Evolutionary conservation across 2,329 filamentous ascomycete genomes (phyloP).

Genomic region (Chrysoporthe austroafricana): DNA sequence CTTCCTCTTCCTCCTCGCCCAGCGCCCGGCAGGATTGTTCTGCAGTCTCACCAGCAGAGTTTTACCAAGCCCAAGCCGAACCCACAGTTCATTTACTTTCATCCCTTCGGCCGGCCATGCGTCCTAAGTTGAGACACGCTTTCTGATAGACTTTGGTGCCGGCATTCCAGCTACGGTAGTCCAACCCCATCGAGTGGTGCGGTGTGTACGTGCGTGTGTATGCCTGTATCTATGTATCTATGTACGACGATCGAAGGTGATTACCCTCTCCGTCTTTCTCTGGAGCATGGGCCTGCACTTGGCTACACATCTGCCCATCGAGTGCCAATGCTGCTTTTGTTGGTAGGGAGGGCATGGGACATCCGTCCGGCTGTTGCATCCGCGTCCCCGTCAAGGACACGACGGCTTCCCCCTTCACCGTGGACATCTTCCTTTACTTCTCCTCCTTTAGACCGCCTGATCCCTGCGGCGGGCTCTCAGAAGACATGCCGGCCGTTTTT

Average conservation of each 20-base stretch:
- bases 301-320: slow-evolving; percentile 20
- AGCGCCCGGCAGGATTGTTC: neutral
- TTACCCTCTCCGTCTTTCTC: slow-evolving; percentile 2
- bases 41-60: neutral
- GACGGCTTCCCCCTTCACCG: slow-evolving; percentile 8
- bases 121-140: slow-evolving; percentile 17
- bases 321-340: neutral
- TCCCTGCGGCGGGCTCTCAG: slow-evolving; percentile 22
- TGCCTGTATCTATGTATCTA: neutral
- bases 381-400: slow-evolving; percentile 13
- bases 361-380: slow-evolving; percentile 19
- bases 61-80: neutral
- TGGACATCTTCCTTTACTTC: neutral
- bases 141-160: slow-evolving; percentile 15
- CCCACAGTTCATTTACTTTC: neutral
- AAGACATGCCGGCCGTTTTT: neutral
- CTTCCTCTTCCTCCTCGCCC: neutral
- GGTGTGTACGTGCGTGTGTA: neutral
- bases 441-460: slow-evolving; percentile 14
- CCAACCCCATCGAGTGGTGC: slow-evolving; percentile 12
- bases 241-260: slow-evolving; percentile 9
- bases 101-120: neutral
- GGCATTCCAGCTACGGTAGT: slow-evolving; percentile 18
- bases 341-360: slow-evolving; percentile 8
- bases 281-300: slow-evolving; percentile 17